Evolutionary conservation across 139 green algal species (phyloP).

Genomic region (Picochlorum sp.): DNA sequence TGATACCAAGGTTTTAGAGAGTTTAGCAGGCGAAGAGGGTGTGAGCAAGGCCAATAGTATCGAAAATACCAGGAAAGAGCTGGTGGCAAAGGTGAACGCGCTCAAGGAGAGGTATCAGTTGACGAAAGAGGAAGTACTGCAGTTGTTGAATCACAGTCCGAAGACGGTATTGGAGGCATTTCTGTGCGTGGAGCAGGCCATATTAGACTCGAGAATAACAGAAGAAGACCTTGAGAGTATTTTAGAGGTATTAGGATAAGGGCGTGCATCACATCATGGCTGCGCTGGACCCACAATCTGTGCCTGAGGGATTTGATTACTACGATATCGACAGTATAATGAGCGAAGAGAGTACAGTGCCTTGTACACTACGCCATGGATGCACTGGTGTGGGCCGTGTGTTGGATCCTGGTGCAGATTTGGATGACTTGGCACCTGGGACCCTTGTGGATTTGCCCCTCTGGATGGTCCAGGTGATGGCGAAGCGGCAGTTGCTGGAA

Average conservation of each 20-base stretch:
- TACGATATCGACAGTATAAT: constrained; percentile 27
- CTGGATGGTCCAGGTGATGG: constrained; percentile 37
- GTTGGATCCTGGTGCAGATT: constrained; percentile 39
- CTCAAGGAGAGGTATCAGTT: constrained; percentile 29
- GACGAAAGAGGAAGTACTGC: constrained; percentile 39
- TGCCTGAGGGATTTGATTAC: constrained; percentile 15
- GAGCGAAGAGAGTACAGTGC: constrained; percentile 36
- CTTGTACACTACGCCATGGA: constrained; percentile 14
- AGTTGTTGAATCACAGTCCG: constrained; percentile 48
- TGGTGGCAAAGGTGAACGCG: constrained; percentile 26
- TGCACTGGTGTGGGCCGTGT: constrained; percentile 30
- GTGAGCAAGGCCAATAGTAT: constrained; percentile 14
- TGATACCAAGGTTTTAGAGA: background rate
- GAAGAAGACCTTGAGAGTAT: constrained; percentile 38
- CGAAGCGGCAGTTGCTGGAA: constrained; percentile 29
- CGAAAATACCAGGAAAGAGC: constrained; percentile 14
- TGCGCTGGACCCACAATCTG: background rate
- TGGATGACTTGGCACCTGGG: constrained; percentile 16
- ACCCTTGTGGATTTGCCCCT: constrained; percentile 36
- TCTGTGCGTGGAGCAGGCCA: constrained; percentile 30
- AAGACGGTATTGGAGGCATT: constrained; percentile 40
- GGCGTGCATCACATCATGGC: constrained; percentile 11
- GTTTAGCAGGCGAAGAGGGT: background rate
- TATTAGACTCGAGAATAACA: constrained; percentile 38
- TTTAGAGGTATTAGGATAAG: constrained; percentile 12